Evolutionary conservation across 331 rosid genomes (phyloP), one percentile per base, ranked within the genome.

Genomic region (Quercus tomentella): DNA sequence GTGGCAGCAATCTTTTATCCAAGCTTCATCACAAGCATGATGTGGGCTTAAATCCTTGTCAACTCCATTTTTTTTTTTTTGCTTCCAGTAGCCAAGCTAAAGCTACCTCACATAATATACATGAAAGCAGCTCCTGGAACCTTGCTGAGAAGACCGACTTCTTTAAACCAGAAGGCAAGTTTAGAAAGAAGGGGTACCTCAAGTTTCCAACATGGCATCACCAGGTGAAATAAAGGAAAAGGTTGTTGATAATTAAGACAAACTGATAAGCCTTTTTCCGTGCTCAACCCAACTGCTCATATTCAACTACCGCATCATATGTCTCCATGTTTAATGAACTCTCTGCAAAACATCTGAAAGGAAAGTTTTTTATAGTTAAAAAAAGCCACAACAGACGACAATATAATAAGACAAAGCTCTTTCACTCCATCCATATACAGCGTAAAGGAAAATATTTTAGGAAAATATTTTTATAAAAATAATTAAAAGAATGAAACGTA

Each of bases 281-380:
- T 21, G 23, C 45, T 79, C 75, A 81, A 43, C 76, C 73, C 75
- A 33, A 9, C 23, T 66, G 54, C 77, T 62, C 61, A 72, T 88
- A 88, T 57, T 85, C 85, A 60, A 83, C 89, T 41, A 87, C 88
- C 3, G 61, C 77, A 79, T 91, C 96, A 77, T 89, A 89, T 26
- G 92, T 83, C 70, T 89, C 91, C 85, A 91, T 82, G 74, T 63
- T 82, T 68, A 89, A 84, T 0, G 83, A 56, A 77, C 90, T 81
- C 79, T 81, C 84, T 28, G 88, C 88, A 69, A 86, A 89, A 81
- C 91, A 91, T 72, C 93, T 87, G 79, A 61, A 74, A 62, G 73
- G 72, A 26, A 52, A 55, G 21, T 51, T 37, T 55, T 55, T 17
- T 51, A 20, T 15, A 56, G 61, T 33, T 56, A 55, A 60, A 26